Percentiles rank a stretch among this genome's conserved stretches.
These are phyloP conservation scores for Panicum virgatum DNA, from an alignment of 202 grass and related monocot species.

Conservation along the genomic window DNA sequence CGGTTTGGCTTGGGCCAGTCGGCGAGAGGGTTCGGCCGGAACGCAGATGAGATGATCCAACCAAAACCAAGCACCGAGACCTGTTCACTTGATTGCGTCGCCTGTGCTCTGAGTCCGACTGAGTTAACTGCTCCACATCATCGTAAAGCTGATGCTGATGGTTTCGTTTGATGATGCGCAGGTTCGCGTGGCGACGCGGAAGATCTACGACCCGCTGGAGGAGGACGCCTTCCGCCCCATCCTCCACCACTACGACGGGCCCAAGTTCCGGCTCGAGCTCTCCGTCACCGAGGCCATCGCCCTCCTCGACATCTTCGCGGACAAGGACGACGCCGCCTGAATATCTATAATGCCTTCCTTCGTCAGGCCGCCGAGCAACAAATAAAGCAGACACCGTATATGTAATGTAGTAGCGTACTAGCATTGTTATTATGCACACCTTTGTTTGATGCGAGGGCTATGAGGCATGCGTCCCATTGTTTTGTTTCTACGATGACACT, in stretches of 20 bases:
- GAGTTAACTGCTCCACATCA: too few relatives aligned
- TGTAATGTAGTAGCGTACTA: too few relatives aligned
- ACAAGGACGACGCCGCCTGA: constrained; percentile 65
- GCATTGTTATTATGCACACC: not conserved
- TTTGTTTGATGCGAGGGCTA: constrained; percentile 14
- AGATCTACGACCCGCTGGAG: constrained; percentile 78
- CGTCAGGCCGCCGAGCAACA: too few relatives aligned
- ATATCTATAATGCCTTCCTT: too few relatives aligned
- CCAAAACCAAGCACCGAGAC: too few relatives aligned
- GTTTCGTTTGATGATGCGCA: constrained; percentile 22
- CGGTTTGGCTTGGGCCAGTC: not conserved
- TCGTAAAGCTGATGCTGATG: not conserved
- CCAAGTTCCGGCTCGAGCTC: constrained; percentile 93
- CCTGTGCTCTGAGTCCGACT: not conserved
- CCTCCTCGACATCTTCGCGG: constrained; percentile 91
- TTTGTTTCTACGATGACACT: constrained; percentile 19
- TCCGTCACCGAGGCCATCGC: constrained; percentile 76
- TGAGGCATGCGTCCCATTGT: constrained; percentile 39
- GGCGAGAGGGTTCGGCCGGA: not conserved
- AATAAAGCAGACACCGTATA: too few relatives aligned
- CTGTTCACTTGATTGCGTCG: not conserved
- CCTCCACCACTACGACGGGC: constrained; percentile 97
- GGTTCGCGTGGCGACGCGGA: constrained; percentile 81
- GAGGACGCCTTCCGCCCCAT: constrained; percentile 98
- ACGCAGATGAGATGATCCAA: not conserved